Conservation (phyloP, 176 grass and related monocot genomes). For the Eleusine coracana region DNA sequence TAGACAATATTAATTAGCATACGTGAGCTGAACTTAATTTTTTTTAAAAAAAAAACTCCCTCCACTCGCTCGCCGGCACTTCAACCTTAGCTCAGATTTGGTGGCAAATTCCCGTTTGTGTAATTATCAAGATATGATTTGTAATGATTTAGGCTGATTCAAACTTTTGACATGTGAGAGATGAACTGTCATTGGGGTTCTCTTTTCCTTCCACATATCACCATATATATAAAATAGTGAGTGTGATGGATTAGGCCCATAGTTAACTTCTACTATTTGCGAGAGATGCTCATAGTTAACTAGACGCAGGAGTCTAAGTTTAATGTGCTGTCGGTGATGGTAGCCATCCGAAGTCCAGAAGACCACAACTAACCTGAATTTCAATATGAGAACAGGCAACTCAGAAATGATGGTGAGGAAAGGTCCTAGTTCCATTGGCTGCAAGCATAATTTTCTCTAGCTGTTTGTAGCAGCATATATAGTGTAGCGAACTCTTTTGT, state of each 20-base stretch:
- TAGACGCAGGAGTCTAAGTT: not conserved
- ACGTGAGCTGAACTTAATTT: not conserved
- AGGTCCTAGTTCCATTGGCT: slow-evolving; percentile 25
- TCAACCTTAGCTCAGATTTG: not conserved
- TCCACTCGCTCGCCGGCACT: not conserved
- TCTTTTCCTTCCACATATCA: slow-evolving; percentile 6
- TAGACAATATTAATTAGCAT: not conserved
- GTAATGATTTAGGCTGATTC: not conserved
- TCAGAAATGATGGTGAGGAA: slow-evolving; percentile 26
- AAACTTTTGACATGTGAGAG: not conserved
- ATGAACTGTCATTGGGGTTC: slow-evolving; percentile 1
- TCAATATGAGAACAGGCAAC: slow-evolving; percentile 28
- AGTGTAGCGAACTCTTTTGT: slow-evolving; percentile 22
- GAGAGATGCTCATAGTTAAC: not conserved
- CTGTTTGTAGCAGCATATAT: slow-evolving; percentile 7
- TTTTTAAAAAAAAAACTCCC: not conserved
- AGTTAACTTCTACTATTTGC: not conserved
- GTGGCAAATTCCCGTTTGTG: not conserved
- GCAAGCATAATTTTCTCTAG: slow-evolving; percentile 9
- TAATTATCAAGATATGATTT: slow-evolving; percentile 41
- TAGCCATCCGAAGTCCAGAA: not conserved
- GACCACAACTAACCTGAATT: slow-evolving; percentile 30
- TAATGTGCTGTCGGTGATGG: not conserved
- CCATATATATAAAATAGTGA: not conserved
- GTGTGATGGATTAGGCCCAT: not conserved